phyloP scores from a whole-genome alignment of 2,329 filamentous ascomycete species.

The Tolypocladium tundrense region DNA sequence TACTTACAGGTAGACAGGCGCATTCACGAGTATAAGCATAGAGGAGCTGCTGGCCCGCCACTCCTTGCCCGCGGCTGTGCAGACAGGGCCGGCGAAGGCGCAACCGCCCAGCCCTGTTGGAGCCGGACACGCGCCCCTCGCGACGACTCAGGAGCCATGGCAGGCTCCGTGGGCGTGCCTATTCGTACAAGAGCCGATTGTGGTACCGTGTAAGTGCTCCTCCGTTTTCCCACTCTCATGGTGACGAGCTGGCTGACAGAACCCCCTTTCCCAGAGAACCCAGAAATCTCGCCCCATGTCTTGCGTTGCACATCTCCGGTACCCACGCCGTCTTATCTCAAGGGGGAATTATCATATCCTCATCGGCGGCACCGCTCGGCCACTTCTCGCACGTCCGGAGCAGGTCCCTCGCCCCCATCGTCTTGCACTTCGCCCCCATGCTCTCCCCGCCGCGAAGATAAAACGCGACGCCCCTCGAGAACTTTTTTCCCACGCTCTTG shows the following conservation, averaged over 20 bases:
- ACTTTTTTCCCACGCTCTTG: slow-evolving; percentile 10
- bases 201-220: background rate
- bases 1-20: no score
- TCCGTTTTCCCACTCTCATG: background rate
- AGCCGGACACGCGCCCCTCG: no score
- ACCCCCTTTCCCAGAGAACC: no score
- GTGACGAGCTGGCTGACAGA: background rate
- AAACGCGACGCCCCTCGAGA: slow-evolving; percentile 10
- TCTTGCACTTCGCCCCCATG: slow-evolving; percentile 5
- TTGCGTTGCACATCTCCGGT: background rate
- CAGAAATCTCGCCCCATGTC: no score
- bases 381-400: slow-evolving; percentile 11
- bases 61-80: no score
- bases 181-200: no score
- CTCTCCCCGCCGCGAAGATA: slow-evolving; percentile 7
- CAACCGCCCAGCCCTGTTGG: no score
- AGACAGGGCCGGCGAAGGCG: no score
- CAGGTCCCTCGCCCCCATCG: slow-evolving; percentile 7
- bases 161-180: no score
- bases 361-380: background rate
- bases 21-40: no score
- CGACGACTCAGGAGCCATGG: no score
- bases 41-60: no score
- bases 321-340: background rate
- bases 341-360: background rate